A percentile compares a stretch with the other conserved stretches of the same genome.
Evolutionary conservation across 495 filamentous ascomycete species (phyloP).

Genomic region (Podospora bellae-mahoneyi): DNA sequence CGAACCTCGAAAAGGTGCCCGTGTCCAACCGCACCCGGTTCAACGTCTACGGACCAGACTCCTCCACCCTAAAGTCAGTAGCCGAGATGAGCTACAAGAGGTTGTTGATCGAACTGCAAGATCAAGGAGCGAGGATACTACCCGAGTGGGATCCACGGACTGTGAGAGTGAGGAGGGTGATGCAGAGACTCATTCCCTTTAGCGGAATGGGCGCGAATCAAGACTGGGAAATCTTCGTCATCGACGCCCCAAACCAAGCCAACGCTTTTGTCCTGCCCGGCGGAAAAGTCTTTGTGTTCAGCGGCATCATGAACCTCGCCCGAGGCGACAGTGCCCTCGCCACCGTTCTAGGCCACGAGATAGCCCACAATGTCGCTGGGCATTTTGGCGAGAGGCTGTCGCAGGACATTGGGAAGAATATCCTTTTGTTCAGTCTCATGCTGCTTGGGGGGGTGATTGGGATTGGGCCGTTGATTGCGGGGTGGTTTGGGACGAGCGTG

Average conservation of each 20-base stretch:
- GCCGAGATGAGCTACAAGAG: conserved; percentile 51
- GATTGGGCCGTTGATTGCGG: conserved; percentile 37
- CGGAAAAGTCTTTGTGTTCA: conserved; percentile 92
- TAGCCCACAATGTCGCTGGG: conserved; percentile 84
- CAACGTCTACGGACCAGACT: conserved; percentile 62
- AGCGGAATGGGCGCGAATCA: conserved; percentile 52
- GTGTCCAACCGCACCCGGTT: conserved; percentile 78
- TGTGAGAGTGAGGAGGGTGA: conserved; percentile 60
- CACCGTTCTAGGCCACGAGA: conserved; percentile 86
- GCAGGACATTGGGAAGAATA: conserved; percentile 53
- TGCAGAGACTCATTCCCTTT: conserved; percentile 67
- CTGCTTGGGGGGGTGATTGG: conserved; percentile 52
- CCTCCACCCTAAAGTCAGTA: conserved; percentile 46
- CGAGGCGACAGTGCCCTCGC: conserved; percentile 72
- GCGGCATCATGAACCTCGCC: conserved; percentile 73
- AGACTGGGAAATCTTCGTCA: conserved; percentile 83
- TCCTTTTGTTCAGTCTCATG: conserved; percentile 50
- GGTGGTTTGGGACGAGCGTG: conserved; percentile 40
- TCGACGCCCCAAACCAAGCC: conserved; percentile 56
- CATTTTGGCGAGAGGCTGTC: conserved; percentile 77
- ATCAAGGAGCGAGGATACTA: conserved; percentile 36
- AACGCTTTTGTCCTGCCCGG: conserved; percentile 94
- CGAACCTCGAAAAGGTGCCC: conserved; percentile 75
- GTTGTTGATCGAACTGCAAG: conserved; percentile 46
- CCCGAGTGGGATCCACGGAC: conserved; percentile 39